Percentiles rank a stretch among this genome's conserved stretches.
Conservation (phyloP, 371 early-diverging fungal genomes). For the Umbelopsis sp. region DNA sequence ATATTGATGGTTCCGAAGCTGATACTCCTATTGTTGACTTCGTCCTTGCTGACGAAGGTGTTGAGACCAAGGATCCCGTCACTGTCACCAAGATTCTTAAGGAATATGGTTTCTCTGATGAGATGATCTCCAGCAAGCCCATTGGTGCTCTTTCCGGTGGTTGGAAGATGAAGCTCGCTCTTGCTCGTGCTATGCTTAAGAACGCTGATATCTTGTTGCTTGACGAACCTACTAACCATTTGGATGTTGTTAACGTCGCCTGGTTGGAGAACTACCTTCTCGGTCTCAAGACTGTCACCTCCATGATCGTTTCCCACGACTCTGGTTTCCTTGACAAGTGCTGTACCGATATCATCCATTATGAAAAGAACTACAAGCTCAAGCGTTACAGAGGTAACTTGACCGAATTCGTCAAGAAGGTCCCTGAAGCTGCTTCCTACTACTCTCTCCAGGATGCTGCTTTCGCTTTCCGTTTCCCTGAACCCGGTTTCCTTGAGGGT, state of each 20-base stretch:
- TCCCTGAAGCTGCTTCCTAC: slow-evolving; percentile 80
- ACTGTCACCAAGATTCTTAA: slow-evolving; percentile 61
- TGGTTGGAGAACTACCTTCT: slow-evolving; percentile 84
- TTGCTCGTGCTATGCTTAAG: slow-evolving; percentile 82
- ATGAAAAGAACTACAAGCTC: slow-evolving; percentile 70
- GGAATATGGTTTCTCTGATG: slow-evolving; percentile 72
- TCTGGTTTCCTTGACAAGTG: slow-evolving; percentile 85
- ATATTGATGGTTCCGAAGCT: slow-evolving; percentile 74
- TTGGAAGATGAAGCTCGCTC: slow-evolving; percentile 88
- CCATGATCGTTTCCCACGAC: slow-evolving; percentile 89
- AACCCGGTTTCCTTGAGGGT: slow-evolving; percentile 74
- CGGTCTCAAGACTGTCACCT: slow-evolving; percentile 71
- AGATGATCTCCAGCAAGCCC: slow-evolving; percentile 60
- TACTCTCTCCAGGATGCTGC: slow-evolving; percentile 64
- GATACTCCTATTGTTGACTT: slow-evolving; percentile 71
- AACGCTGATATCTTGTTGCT: slow-evolving; percentile 85
- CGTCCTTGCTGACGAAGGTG: slow-evolving; percentile 56
- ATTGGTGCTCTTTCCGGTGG: slow-evolving; percentile 86
- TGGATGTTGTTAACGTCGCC: slow-evolving; percentile 81
- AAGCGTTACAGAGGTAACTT: slow-evolving; percentile 84
- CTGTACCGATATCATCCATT: slow-evolving; percentile 83
- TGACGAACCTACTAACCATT: slow-evolving; percentile 93
- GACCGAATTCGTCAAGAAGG: slow-evolving; percentile 78
- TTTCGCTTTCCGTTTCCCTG: slow-evolving; percentile 66
- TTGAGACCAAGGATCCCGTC: slow-evolving; percentile 54